These are phyloP conservation scores for Eucalyptus marginata DNA, from an alignment of 345 rosid species.

Conservation along the genomic window DNA sequence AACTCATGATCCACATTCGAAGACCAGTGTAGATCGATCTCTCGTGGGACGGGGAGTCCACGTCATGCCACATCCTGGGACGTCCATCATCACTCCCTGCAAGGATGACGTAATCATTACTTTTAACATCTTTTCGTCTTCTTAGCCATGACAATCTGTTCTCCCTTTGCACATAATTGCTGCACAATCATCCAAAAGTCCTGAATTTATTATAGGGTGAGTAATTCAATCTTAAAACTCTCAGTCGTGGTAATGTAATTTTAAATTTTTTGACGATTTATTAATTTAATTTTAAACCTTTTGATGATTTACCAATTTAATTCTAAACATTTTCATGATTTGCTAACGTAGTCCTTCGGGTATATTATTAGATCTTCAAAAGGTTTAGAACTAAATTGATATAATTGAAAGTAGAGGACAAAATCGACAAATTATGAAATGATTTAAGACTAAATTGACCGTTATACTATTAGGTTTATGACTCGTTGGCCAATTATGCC, in stretches of 20 bases:
- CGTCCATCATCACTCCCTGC: not conserved
- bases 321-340: not conserved
- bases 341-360: rapidly evolving
- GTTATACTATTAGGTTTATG: too few relatives aligned
- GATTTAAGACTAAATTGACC: not conserved
- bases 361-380: too few relatives aligned
- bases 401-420: too few relatives aligned
- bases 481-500: not conserved
- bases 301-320: not conserved
- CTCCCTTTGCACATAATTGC: not conserved
- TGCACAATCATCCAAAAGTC: not conserved
- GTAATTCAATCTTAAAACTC: too few relatives aligned
- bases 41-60: not conserved
- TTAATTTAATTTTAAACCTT: too few relatives aligned
- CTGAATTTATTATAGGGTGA: too few relatives aligned
- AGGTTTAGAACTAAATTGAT: too few relatives aligned
- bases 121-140: not conserved
- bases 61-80: not conserved
- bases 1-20: not conserved
- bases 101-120: not conserved
- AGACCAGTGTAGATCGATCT: not conserved
- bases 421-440: not conserved
- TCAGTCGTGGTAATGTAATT: too few relatives aligned
- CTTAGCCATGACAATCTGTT: not conserved
- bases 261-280: too few relatives aligned